Evolutionary conservation across 768 basidiomycete species (phyloP).

Genomic region (Pleurotus tuber-regium): DNA sequence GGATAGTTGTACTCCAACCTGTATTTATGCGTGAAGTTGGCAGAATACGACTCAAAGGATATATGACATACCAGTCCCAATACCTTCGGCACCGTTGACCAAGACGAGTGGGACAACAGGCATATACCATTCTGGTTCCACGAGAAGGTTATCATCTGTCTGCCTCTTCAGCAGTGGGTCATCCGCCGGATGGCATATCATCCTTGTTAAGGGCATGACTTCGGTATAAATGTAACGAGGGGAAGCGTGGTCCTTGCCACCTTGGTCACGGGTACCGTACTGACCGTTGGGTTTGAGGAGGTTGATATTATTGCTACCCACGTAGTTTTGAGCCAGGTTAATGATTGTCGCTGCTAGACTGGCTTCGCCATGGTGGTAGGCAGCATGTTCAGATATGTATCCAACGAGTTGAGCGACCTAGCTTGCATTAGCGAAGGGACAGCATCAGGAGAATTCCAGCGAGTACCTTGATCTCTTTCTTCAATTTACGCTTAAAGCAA

Average conservation of each 20-base stretch:
- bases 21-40: constrained; percentile 5
- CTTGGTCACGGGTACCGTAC: constrained; percentile 90
- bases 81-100: constrained; percentile 95
- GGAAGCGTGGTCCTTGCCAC: constrained; percentile 96
- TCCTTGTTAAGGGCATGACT: constrained; percentile 68
- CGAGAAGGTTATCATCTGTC: constrained; percentile 78
- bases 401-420: constrained; percentile 94
- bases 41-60: background rate
- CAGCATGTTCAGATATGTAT: constrained; percentile 90
- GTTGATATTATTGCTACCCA: constrained; percentile 95
- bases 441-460: background rate
- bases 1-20: constrained; percentile 96
- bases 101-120: constrained; percentile 87
- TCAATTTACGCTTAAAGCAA: constrained; percentile 93
- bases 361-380: constrained; percentile 95
- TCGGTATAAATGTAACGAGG: constrained; percentile 95
- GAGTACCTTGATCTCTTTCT: constrained; percentile 85
- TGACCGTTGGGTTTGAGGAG: constrained; percentile 87
- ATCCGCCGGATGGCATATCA: constrained; percentile 79
- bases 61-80: constrained; percentile 81
- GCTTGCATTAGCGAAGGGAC: background rate
- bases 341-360: constrained; percentile 89
- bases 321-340: constrained; percentile 89
- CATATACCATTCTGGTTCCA: constrained; percentile 96
- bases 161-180: constrained; percentile 82